Evolutionary conservation across 2,329 filamentous ascomycete species (phyloP).

Genomic region (Arthrobotrys pseudoclavata): DNA sequence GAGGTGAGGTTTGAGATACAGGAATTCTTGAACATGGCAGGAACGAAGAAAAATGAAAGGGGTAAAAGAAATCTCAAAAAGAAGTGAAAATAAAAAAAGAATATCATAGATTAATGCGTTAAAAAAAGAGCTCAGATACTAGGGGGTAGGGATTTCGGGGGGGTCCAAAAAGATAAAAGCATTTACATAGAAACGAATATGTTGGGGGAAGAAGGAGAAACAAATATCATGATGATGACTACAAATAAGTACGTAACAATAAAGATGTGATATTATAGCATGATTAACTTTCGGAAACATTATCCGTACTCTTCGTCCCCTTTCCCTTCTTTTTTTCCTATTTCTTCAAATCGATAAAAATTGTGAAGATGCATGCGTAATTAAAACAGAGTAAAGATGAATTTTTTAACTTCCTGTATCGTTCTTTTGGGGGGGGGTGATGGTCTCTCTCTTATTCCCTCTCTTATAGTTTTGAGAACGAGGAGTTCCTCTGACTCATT

Average conservation of each 20-base stretch:
- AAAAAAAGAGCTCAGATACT: conserved; percentile 44
- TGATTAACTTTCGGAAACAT: conserved; percentile 56
- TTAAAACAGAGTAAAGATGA: conserved; percentile 42
- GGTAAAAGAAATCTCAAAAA: not conserved
- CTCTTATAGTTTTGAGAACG: conserved; percentile 10
- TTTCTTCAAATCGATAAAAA: conserved; percentile 34
- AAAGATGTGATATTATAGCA: conserved; percentile 51
- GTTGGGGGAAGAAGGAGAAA: conserved; percentile 11
- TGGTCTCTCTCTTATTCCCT: conserved; percentile 16
- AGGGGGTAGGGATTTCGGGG: conserved; percentile 1
- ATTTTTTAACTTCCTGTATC: conserved; percentile 57
- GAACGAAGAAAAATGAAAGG: conserved; percentile 18
- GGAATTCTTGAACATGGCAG: conserved; percentile 21
- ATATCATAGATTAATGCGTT: conserved; percentile 43
- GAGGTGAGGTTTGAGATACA: conserved; percentile 24
- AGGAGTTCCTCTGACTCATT: not conserved
- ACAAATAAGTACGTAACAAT: conserved; percentile 49
- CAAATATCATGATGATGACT: conserved; percentile 47
- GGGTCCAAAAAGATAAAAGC: conserved; percentile 37
- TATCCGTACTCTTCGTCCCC: conserved; percentile 46
- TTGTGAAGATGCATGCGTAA: conserved; percentile 19
- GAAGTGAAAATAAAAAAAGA: conserved; percentile 3
- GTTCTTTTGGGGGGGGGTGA: conserved; percentile 30
- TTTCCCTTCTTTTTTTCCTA: conserved; percentile 35
- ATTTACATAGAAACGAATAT: conserved; percentile 60